phyloP scores from a whole-genome alignment of 148 eudicot genomes.

The Cornus controversa region DNA sequence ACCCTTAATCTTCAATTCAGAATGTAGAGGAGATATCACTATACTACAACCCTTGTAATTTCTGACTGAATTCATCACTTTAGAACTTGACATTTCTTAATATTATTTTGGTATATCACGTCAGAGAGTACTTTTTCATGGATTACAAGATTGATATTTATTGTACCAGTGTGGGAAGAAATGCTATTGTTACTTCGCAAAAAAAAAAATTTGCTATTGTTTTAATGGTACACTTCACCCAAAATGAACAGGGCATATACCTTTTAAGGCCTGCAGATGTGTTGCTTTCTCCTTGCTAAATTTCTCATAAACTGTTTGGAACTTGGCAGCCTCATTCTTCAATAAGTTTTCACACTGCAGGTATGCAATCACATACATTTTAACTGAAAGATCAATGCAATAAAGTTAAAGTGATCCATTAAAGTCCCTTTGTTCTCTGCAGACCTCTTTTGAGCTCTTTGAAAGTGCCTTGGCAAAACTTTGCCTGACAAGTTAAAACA shows the following conservation, averaged over 20 bases:
- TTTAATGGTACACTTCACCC: background rate
- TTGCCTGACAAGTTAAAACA: constrained; percentile 49
- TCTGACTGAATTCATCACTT: background rate
- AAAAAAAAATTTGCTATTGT: too few species aligned
- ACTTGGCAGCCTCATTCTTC: constrained; percentile 73
- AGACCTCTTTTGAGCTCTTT: constrained; percentile 92
- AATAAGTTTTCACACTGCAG: constrained; percentile 78
- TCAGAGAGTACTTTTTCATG: background rate
- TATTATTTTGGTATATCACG: background rate
- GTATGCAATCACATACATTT: constrained; percentile 1
- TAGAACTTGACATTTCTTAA: background rate
- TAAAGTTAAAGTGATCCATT: background rate
- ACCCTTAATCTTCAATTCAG: too few species aligned
- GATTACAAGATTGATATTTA: too few species aligned
- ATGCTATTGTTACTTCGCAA: background rate
- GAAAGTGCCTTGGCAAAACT: constrained; percentile 70
- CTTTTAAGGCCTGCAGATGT: constrained; percentile 77
- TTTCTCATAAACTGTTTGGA: constrained; percentile 68
- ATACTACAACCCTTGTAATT: background rate
- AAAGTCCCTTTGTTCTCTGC: constrained; percentile 11
- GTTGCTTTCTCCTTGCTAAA: constrained; percentile 74
- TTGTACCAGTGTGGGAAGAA: background rate
- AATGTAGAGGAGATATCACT: too few species aligned
- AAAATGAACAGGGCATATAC: constrained; percentile 24
- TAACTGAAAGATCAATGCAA: constrained; percentile 1